Percentiles rank a stretch among this genome's conserved stretches.
Evolutionary conservation across 352 stramenopile species (phyloP).

Genomic region (Peronospora tabacina): DNA sequence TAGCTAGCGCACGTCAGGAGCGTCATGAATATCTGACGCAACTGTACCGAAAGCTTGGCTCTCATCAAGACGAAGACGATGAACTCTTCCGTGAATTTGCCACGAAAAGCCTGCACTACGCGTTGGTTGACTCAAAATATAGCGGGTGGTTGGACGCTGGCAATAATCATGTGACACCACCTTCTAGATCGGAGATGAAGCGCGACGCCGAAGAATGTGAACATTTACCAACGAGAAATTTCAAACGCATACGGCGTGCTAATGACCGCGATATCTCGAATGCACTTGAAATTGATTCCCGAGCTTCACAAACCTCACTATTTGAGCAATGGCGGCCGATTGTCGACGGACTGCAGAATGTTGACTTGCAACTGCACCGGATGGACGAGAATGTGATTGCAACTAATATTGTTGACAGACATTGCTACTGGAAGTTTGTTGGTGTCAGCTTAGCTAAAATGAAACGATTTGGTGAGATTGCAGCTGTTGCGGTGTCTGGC

Average conservation of each 20-base stretch:
- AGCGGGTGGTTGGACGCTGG: slow-evolving; percentile 6
- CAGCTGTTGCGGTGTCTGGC: slow-evolving; percentile 18
- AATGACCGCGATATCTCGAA: slow-evolving; percentile 13
- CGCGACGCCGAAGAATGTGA: background rate
- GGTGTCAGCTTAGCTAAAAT: slow-evolving; percentile 15
- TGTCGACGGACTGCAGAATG: slow-evolving; percentile 31
- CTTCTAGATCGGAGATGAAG: background rate
- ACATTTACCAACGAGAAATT: slow-evolving; percentile 1
- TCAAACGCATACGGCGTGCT: slow-evolving; percentile 11
- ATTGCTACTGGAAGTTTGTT: slow-evolving; percentile 28
- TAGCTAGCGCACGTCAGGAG: slow-evolving; percentile 24
- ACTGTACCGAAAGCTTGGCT: slow-evolving; percentile 17
- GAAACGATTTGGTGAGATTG: slow-evolving; percentile 17
- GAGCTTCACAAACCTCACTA: slow-evolving; percentile 11
- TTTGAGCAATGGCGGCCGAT: slow-evolving; percentile 30
- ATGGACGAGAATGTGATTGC: slow-evolving; percentile 13
- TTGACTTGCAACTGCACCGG: slow-evolving; percentile 26
- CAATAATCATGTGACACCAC: background rate
- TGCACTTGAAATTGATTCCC: background rate
- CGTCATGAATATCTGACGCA: slow-evolving; percentile 31
- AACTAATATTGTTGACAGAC: slow-evolving; percentile 7
- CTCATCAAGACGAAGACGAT: background rate
- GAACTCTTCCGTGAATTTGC: slow-evolving; percentile 25
- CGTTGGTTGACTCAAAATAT: slow-evolving; percentile 32
- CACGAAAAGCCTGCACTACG: slow-evolving; percentile 31